Evolutionary conservation across 1,284 basidiomycete genomes (phyloP), one percentile per base, ranked within the genome.

Genomic region (Sanghuangporus baumii): DNA sequence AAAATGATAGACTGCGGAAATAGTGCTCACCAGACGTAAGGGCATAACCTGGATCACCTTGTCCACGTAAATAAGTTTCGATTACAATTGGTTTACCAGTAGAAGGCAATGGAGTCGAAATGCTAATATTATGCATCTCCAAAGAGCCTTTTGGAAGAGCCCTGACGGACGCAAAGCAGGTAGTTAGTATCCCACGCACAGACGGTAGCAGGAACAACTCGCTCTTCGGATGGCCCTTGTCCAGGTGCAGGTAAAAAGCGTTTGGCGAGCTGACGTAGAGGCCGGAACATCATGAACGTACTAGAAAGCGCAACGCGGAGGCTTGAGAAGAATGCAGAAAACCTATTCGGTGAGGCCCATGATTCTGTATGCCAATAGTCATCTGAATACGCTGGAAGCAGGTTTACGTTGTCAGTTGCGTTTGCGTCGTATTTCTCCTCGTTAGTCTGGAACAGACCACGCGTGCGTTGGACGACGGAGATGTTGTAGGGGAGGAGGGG

Each of bases 31-130:
- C 74, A 5, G 88, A 78, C 1, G 91, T 88, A 41, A 87, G 74
- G 16, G 81, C 72, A 73, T 94, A 94, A 2, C 93, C 91, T 3
- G 91, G 89, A 70, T 94, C 91, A n/a, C 91, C 91, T 50, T 84
- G 77, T 1, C 84, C 87, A 57, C 73, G 77, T 58, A 87, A 74
- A 40, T 82, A 80, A 1, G 80, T 85, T 66, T 88, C 85, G 36
- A 88, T 82, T 56, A 81, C 76, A n/a, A 83, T 74, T 18, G 80
- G 75, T 4, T 79, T 78, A 1, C 75, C 71, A 3, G 76, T 41
- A 23, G 38, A 70, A 6, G 79, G 74, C 16, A 76, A 71, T 3
- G 75, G 69, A 56, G 76, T 71, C 23, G 81, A 76, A 38, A 76
- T 73, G 6, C 86, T 83, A 54, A 89, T 73, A 68, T 88, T 89